A percentile compares a stretch with the other conserved stretches of the same genome.
Evolutionary conservation across 345 rosid species (phyloP).

Genomic region (Erucastrum elatum): DNA sequence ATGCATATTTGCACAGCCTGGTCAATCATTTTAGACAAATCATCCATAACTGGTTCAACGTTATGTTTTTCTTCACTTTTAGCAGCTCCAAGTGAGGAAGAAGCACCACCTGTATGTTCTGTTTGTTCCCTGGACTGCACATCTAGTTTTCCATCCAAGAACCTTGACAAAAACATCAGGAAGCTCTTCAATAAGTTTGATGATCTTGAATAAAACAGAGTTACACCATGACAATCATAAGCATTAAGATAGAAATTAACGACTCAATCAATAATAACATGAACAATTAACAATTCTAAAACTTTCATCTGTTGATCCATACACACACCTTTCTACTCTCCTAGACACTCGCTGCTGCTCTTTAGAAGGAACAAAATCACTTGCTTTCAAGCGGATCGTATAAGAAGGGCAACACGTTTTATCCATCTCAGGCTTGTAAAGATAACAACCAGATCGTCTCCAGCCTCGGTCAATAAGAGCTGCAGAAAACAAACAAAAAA

Average conservation of each 20-base stretch:
- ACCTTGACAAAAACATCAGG: constrained; percentile 49
- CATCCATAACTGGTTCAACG: constrained; percentile 45
- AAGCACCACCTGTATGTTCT: constrained; percentile 41
- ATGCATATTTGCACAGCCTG: constrained; percentile 47
- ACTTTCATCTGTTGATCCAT: background rate
- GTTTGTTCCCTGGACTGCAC: constrained; percentile 40
- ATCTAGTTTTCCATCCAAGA: constrained; percentile 69
- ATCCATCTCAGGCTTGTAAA: constrained; percentile 92
- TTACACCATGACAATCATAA: background rate
- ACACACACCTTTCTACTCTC: constrained; percentile 69
- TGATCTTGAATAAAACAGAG: background rate
- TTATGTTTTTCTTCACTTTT: constrained; percentile 39
- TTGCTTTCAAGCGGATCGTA: constrained; percentile 82
- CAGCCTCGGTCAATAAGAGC: constrained; percentile 96
- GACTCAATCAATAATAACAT: constrained; percentile 1
- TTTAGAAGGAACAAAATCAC: constrained; percentile 70
- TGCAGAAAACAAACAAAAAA: constrained; percentile 15
- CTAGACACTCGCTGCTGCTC: constrained; percentile 73
- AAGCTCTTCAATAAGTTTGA: constrained; percentile 6
- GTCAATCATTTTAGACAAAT: constrained; percentile 57
- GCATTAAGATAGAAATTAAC: constrained; percentile 7
- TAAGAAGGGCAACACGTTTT: constrained; percentile 95
- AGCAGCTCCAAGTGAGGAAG: constrained; percentile 30
- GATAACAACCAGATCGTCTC: constrained; percentile 85
- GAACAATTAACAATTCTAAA: background rate